These are phyloP conservation scores for Moniliophthora roreri DNA, from an alignment of 1,284 basidiomycete species.

Conservation along the genomic window DNA sequence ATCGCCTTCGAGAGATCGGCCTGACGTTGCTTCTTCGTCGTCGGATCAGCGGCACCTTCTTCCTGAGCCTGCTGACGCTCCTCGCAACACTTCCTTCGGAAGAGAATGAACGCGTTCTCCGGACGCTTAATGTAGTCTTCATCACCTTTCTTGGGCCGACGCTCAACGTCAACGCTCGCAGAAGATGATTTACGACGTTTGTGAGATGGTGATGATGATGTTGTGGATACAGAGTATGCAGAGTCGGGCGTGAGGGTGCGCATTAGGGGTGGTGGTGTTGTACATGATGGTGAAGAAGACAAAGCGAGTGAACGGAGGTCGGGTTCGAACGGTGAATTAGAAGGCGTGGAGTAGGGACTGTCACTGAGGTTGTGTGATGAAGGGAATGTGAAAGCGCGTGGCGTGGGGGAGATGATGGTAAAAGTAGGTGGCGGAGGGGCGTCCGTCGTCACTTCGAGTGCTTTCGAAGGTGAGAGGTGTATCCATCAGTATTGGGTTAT, in stretches of 20 bases:
- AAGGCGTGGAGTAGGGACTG: constrained; percentile 67
- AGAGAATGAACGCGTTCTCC: constrained; percentile 80
- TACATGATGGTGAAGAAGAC: constrained; percentile 40
- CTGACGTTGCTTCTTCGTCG: constrained; percentile 45
- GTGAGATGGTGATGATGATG: constrained; percentile 38
- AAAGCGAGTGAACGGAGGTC: constrained; percentile 56
- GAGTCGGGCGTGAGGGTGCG: constrained; percentile 50
- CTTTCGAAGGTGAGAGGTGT: constrained; percentile 36
- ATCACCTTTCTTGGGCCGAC: constrained; percentile 74
- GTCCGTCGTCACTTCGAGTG: constrained; percentile 74
- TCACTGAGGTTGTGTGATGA: constrained; percentile 46
- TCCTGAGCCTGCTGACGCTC: constrained; percentile 53
- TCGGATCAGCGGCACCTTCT: constrained; percentile 45
- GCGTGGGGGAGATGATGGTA: constrained; percentile 71
- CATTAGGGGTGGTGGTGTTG: constrained; percentile 27
- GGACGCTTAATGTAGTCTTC: constrained; percentile 80
- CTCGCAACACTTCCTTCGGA: constrained; percentile 73
- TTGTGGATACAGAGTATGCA: constrained; percentile 26
- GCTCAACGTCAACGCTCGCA: constrained; percentile 59
- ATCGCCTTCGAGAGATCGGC: constrained; percentile 73
- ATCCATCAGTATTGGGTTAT: constrained; percentile 11
- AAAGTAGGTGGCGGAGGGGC: constrained; percentile 56
- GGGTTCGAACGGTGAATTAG: constrained; percentile 67
- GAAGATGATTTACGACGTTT: constrained; percentile 62
- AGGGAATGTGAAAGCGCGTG: constrained; percentile 74